Evolutionary conservation across 768 basidiomycete species (phyloP).

Genomic region (Phaeolepiota aurea): DNA sequence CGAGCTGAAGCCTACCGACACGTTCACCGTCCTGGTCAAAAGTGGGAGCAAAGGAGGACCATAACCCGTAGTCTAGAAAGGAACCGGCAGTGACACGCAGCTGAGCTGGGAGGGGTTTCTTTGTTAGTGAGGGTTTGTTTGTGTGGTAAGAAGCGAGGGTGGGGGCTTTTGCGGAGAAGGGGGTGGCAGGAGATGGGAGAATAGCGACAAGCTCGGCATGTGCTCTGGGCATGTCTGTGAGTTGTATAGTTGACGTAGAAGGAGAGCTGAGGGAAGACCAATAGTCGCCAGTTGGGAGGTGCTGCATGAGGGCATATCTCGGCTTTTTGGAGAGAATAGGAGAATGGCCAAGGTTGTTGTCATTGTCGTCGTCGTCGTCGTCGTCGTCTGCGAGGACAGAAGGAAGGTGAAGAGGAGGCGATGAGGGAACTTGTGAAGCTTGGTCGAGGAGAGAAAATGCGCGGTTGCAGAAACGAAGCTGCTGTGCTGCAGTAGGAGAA

Average conservation of each 20-base stretch:
- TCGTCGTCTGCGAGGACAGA: too few species aligned
- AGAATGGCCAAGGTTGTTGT: conserved; percentile 9
- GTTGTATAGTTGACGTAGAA: conserved; percentile 23
- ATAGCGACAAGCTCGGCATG: conserved; percentile 73
- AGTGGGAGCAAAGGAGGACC: conserved; percentile 67
- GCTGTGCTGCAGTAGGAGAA: conserved; percentile 57
- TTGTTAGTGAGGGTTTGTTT: conserved; percentile 25
- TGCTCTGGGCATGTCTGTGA: conserved; percentile 49
- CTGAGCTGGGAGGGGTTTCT: conserved; percentile 34
- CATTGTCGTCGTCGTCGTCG: too few species aligned
- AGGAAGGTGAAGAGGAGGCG: conserved; percentile 38
- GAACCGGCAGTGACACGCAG: conserved; percentile 54
- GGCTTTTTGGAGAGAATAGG: conserved; percentile 25
- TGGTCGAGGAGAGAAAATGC: conserved; percentile 68
- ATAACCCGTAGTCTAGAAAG: conserved; percentile 76
- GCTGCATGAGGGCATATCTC: conserved; percentile 74
- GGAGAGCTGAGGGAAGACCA: conserved; percentile 66
- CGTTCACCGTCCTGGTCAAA: conserved; percentile 76
- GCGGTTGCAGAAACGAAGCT: conserved; percentile 67
- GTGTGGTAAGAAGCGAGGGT: conserved; percentile 54
- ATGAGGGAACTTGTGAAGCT: conserved; percentile 41
- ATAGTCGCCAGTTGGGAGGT: conserved; percentile 67
- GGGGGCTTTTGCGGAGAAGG: conserved; percentile 24
- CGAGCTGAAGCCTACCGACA: conserved; percentile 53
- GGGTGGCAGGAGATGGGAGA: conserved; percentile 51